Evolutionary conservation across 768 basidiomycete species (phyloP), one percentile per base, ranked within the genome.

Genomic region (Pleurotus tuber-regium): DNA sequence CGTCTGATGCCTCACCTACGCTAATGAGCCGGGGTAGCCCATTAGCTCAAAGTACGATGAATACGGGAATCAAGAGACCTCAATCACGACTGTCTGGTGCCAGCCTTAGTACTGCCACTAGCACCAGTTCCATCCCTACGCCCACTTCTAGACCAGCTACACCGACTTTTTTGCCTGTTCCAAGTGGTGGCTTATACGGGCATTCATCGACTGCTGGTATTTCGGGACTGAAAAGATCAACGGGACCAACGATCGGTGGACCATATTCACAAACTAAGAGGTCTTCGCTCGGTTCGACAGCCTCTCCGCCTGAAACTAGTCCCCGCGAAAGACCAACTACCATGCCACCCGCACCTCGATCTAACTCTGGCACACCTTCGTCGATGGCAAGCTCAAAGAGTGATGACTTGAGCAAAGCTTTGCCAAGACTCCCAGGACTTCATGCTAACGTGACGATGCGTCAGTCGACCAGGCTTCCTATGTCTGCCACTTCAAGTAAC

Each of bases 81-180:
- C 81, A 81, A 56, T 90, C 89, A 31, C 82, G 89, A 49, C 74
- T 87, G 30, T 91, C 89, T 18, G 79, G 75, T 16, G 82, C 80
- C 23, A 82, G 76, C 43, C 49, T 66, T 48, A 70, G 66, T 43
- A 66, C 67, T 7, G 75, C 78, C 18, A 77, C 84, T 30, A 79
- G 76, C 24, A 66, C 77, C 16, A 83, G 80, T 56, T 80, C 84
- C 9, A 79, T 88, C 43, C 76, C 83, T 8, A 83, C 86, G 3
- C 79, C 87, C 14, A 70, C 76, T 4, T 87, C 87, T 31, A 82
- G 89, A 2, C 89, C 89, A 7, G 65, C 84, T 18, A 88, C 89
- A 19, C 89, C 89, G 7, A 89, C 87, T 14, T 84, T 86, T 59
- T 72, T 91, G 21, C 88, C 88, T n/a, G 57, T 89, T 25, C 85